Evolutionary conservation across 257 asterid genomes (phyloP).

Genomic region (Vinca minor): DNA sequence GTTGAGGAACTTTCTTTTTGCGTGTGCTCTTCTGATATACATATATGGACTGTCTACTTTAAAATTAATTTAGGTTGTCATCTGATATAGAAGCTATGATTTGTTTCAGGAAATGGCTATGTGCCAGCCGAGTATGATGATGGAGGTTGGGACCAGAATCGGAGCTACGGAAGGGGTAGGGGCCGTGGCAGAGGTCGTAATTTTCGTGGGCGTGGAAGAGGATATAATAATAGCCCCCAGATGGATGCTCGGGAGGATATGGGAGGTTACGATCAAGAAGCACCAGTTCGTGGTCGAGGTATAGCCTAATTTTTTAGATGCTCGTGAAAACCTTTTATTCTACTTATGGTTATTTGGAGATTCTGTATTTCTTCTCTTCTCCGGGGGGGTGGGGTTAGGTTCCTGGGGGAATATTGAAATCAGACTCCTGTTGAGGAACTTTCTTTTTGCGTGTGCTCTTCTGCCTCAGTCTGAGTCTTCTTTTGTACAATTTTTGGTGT

Average conservation of each 20-base stretch:
- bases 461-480: too few species aligned
- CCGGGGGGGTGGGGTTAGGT: too few species aligned
- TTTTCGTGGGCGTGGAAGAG: constrained; percentile 81
- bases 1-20: too few species aligned
- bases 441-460: too few species aligned
- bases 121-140: constrained; percentile 53
- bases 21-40: background rate
- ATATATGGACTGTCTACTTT: background rate
- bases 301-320: background rate
- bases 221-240: constrained; percentile 54
- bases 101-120: constrained; percentile 59
- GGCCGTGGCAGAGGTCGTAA: constrained; percentile 72
- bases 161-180: constrained; percentile 62
- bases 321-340: background rate
- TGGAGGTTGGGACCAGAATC: constrained; percentile 65
- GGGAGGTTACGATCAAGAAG: constrained; percentile 63
- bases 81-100: constrained; percentile 2
- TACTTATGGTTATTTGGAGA: too few species aligned
- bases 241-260: constrained; percentile 42
- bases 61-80: background rate
- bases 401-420: too few species aligned
- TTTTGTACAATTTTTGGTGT: too few species aligned
- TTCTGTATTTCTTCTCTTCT: too few species aligned
- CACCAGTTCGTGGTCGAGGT: constrained; percentile 43
- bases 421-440: too few species aligned